Percentiles rank a stretch among this genome's conserved stretches.
Evolutionary conservation across 805 yeast genomes (phyloP).

Genomic region (Metschnikowia lachancei): DNA sequence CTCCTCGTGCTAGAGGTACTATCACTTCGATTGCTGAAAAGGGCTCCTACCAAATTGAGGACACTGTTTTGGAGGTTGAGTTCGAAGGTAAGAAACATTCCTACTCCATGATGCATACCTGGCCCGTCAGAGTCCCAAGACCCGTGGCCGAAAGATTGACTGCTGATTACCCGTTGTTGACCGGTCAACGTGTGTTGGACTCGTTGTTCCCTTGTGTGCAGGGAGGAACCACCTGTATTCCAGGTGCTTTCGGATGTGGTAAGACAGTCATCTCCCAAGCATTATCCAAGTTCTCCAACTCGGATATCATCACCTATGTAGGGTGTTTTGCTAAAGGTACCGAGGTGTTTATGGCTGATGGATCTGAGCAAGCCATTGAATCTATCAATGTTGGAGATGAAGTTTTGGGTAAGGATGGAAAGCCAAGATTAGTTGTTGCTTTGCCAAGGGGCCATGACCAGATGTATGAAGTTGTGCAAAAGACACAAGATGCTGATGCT

Average conservation of each 20-base stretch:
- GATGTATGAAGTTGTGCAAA: conserved; percentile 9
- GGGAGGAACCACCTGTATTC: conserved; percentile 99
- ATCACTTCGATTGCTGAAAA: conserved; percentile 82
- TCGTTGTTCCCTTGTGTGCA: conserved; percentile 98
- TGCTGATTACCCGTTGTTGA: conserved; percentile 91
- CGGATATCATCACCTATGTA: conserved; percentile 92
- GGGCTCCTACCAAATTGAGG: conserved; percentile 90
- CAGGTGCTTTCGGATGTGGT: conserved; percentile 99
- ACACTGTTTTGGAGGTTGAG: conserved; percentile 87
- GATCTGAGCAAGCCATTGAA: conserved; percentile 9
- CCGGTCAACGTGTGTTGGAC: conserved; percentile 99
- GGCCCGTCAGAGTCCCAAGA: conserved; percentile 99
- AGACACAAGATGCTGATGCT: not conserved
- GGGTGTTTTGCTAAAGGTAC: conserved; percentile 42
- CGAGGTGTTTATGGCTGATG: conserved; percentile 10
- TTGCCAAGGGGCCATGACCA: conserved; percentile 10
- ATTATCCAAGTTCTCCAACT: conserved; percentile 93
- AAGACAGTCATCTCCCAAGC: conserved; percentile 98
- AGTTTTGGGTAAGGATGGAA: conserved; percentile 10
- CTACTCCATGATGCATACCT: conserved; percentile 94
- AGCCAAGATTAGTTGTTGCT: conserved; percentile 8
- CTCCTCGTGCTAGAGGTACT: conserved; percentile 99
- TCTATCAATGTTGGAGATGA: conserved; percentile 8
- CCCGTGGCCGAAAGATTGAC: conserved; percentile 93
- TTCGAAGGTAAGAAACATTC: conserved; percentile 80